A percentile compares a stretch with the other conserved stretches of the same genome.
These are phyloP conservation scores for Blastobotrys proliferans DNA, from an alignment of 1,139 yeast species.

Conservation along the genomic window DNA sequence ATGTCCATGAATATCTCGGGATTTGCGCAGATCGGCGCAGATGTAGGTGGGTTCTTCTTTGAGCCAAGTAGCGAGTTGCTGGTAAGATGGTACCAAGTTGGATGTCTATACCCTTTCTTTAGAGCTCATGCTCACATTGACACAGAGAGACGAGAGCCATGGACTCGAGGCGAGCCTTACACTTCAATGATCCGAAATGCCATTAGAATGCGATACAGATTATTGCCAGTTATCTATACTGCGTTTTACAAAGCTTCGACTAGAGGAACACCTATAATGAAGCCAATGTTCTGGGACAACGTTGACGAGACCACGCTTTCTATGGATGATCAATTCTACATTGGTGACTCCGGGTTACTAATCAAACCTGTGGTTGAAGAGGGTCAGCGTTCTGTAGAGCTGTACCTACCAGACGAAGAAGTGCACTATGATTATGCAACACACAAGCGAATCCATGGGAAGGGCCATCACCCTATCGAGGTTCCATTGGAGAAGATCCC, in stretches of 20 bases:
- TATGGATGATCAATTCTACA: conserved; percentile 78
- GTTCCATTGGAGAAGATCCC: conserved; percentile 65
- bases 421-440: conserved; percentile 52
- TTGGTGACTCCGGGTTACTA: conserved; percentile 66
- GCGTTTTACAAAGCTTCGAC: conserved; percentile 58
- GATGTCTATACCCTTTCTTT: conserved; percentile 90
- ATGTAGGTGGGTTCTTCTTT: conserved; percentile 92
- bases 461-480: conserved; percentile 35
- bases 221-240: conserved; percentile 75
- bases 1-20: conserved; percentile 75
- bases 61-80: conserved; percentile 73
- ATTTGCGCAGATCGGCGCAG: conserved; percentile 90
- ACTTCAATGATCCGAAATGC: conserved; percentile 63
- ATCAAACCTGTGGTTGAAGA: conserved; percentile 74
- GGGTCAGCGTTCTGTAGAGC: conserved; percentile 39
- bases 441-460: conserved; percentile 37
- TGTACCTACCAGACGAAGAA: conserved; percentile 62
- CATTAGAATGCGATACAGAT: conserved; percentile 60
- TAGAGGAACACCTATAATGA: conserved; percentile 64
- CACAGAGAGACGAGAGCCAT: conserved; percentile 85
- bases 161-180: conserved; percentile 72
- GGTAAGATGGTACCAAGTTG: conserved; percentile 90
- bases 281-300: conserved; percentile 65
- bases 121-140: conserved; percentile 94
- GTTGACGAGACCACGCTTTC: conserved; percentile 50